These are phyloP conservation scores for Pseudocercospora crystallina DNA, from an alignment of 2,329 filamentous ascomycete genomes.

Conservation along the genomic window DNA sequence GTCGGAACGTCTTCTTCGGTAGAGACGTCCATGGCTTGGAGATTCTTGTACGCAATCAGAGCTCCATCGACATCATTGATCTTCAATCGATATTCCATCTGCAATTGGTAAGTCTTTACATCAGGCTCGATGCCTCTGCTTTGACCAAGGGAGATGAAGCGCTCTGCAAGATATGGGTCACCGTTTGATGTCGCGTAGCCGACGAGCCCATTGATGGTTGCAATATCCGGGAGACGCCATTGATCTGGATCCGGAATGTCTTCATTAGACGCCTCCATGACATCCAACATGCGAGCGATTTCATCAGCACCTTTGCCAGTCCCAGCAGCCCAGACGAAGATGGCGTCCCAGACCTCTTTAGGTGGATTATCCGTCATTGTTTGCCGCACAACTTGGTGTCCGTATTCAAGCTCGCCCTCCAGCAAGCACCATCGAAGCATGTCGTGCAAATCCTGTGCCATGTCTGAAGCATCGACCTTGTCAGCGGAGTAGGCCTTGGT, in stretches of 20 bases:
- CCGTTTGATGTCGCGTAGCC: conserved; percentile 68
- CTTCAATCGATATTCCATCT: conserved; percentile 74
- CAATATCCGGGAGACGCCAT: conserved; percentile 58
- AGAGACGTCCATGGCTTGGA: conserved; percentile 58
- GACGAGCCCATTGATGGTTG: conserved; percentile 75
- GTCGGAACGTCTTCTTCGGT: conserved; percentile 61
- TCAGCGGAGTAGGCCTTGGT: background rate
- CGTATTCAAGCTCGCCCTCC: conserved; percentile 62
- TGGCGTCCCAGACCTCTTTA: conserved; percentile 62
- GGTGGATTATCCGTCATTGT: conserved; percentile 29
- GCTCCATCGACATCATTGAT: conserved; percentile 72
- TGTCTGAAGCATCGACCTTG: background rate
- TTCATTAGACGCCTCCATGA: conserved; percentile 52
- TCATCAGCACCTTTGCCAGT: conserved; percentile 71
- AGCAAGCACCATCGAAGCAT: conserved; percentile 27
- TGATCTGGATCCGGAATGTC: conserved; percentile 43
- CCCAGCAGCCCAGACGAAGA: conserved; percentile 74
- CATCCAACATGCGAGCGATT: conserved; percentile 69
- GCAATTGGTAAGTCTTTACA: conserved; percentile 68
- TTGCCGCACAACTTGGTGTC: conserved; percentile 56
- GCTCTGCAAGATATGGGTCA: conserved; percentile 70
- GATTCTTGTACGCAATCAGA: conserved; percentile 61
- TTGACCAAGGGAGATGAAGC: conserved; percentile 66
- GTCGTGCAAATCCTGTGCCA: background rate
- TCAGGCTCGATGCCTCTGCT: conserved; percentile 67